Conservation (phyloP, 169 alveolate species). For the Cryptosporidium bovis region DNA sequence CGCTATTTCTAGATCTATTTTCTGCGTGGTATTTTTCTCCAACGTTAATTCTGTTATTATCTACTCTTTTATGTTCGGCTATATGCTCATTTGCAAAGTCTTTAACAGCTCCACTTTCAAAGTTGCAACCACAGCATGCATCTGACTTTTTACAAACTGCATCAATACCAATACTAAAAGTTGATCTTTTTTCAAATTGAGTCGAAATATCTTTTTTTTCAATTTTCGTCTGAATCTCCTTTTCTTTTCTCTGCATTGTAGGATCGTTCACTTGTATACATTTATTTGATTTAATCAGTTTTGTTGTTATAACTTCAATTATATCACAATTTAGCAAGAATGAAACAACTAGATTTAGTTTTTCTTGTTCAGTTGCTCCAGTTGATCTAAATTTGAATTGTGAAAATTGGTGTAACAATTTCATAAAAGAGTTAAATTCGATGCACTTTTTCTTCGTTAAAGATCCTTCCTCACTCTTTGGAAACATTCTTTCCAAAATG, state of each 20-base stretch:
- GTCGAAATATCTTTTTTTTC: conserved; percentile 33
- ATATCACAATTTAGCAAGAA: conserved; percentile 39
- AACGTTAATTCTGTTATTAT: neutral
- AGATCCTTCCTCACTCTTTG: neutral
- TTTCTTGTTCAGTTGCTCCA: conserved; percentile 54
- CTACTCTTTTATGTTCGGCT: conserved; percentile 16
- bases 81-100: neutral
- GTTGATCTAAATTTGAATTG: conserved; percentile 56
- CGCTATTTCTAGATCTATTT: neutral
- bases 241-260: conserved; percentile 53
- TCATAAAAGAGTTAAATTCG: conserved; percentile 30
- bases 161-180: conserved; percentile 15
- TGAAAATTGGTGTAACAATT: conserved; percentile 38
- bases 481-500: conserved; percentile 68
- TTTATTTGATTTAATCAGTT: conserved; percentile 41
- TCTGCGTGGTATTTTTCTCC: neutral
- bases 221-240: conserved; percentile 24
- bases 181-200: neutral
- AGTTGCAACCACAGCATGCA: conserved; percentile 37
- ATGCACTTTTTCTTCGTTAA: neutral
- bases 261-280: conserved; percentile 61
- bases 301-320: conserved; percentile 9
- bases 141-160: conserved; percentile 30
- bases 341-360: conserved; percentile 59
- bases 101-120: conserved; percentile 10